Evolutionary conservation across 768 basidiomycete species (phyloP).

Genomic region (Kockovaella imperatae): DNA sequence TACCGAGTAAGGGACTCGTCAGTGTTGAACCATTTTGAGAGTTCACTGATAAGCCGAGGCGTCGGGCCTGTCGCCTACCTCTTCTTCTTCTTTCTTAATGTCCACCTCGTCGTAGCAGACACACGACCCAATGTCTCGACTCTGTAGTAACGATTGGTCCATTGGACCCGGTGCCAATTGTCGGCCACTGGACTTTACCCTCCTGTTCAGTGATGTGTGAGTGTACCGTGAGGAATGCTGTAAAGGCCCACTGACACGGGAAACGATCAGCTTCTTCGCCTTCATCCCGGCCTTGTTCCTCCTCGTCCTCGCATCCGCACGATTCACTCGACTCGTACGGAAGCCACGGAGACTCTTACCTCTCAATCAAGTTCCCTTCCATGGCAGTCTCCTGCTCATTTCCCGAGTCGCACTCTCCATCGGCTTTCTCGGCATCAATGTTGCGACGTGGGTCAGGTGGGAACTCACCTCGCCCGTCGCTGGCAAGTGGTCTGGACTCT

Average conservation of each 20-base stretch:
- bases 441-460: slow-evolving; percentile 2
- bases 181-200: slow-evolving; percentile 14
- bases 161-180: slow-evolving; percentile 13
- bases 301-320: slow-evolving; percentile 1
- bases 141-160: slow-evolving; percentile 12
- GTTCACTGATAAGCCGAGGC: too few relatives aligned
- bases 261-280: slow-evolving; percentile 7
- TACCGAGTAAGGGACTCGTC: too few relatives aligned
- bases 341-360: slow-evolving; percentile 2
- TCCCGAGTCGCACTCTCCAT: neutral
- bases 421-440: neutral
- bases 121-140: too few relatives aligned
- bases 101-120: too few relatives aligned
- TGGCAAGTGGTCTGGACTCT: slow-evolving; percentile 9
- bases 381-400: neutral
- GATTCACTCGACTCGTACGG: neutral
- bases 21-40: too few relatives aligned
- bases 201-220: slow-evolving; percentile 15
- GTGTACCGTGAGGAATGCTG: neutral
- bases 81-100: too few relatives aligned
- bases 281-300: slow-evolving; percentile 9
- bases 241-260: neutral
- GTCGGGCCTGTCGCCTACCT: too few relatives aligned
- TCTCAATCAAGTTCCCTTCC: neutral
- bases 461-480: neutral